These are phyloP conservation scores for Penicillium malachiteum DNA, from an alignment of 495 filamentous ascomycete genomes.

Conservation along the genomic window DNA sequence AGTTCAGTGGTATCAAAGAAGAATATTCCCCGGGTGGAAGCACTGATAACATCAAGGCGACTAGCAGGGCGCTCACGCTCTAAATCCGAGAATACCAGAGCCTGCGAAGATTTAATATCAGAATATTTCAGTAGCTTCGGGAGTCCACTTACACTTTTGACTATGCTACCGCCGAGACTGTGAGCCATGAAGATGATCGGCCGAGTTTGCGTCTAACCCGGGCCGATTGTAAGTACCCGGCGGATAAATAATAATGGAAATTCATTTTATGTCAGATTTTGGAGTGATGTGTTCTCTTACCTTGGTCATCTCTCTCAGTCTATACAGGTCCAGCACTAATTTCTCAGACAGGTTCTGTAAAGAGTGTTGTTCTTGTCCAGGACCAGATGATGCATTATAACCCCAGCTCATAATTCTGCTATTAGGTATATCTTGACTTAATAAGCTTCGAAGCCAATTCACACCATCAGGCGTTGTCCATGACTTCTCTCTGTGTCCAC, in stretches of 20 bases:
- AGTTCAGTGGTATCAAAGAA: conserved; percentile 15
- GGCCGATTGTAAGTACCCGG: too few relatives aligned
- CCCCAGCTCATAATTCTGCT: conserved; percentile 51
- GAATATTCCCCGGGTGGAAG: conserved; percentile 7
- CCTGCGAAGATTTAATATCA: neutral
- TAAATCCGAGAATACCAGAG: conserved; percentile 16
- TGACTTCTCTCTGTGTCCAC: conserved; percentile 26
- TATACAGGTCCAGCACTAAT: conserved; percentile 31
- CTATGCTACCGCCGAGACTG: conserved; percentile 32
- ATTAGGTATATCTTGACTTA: conserved; percentile 42
- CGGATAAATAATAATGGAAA: neutral
- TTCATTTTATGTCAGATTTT: neutral
- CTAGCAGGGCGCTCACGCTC: neutral
- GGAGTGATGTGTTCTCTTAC: conserved; percentile 8
- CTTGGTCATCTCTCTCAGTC: conserved; percentile 18
- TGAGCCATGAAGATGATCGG: conserved; percentile 38
- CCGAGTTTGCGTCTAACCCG: conserved; percentile 12
- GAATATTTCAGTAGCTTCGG: neutral
- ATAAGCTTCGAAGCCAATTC: conserved; percentile 50
- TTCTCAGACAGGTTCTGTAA: conserved; percentile 27
- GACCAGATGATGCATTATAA: conserved; percentile 36
- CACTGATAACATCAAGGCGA: conserved; percentile 2
- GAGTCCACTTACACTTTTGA: conserved; percentile 26
- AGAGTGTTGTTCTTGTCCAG: conserved; percentile 14
- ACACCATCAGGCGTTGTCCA: conserved; percentile 40